These are phyloP conservation scores for Elasticomyces elasticus DNA, from an alignment of 495 filamentous ascomycete genomes.

Conservation along the genomic window DNA sequence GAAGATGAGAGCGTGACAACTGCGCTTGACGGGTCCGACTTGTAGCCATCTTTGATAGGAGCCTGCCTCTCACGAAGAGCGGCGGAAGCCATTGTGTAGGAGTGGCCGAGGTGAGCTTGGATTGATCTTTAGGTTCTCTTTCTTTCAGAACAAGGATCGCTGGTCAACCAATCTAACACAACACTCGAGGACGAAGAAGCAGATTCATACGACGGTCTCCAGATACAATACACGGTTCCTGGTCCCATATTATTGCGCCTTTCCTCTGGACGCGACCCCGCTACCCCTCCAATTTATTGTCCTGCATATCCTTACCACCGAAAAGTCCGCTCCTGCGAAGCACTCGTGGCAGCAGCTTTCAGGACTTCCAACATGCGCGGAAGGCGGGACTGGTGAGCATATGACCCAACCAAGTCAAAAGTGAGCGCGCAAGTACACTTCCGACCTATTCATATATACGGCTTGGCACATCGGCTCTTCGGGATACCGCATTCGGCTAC, in stretches of 20 bases:
- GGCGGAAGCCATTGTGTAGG: slow-evolving; percentile 21
- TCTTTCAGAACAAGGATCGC: too few species aligned
- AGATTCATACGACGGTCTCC: not conserved
- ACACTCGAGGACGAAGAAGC: too few species aligned
- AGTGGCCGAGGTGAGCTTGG: not conserved
- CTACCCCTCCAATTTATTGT: not conserved
- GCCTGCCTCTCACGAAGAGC: slow-evolving; percentile 30
- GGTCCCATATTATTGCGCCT: not conserved
- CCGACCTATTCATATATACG: not conserved
- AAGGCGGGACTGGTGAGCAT: not conserved
- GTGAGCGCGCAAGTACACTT: too few species aligned
- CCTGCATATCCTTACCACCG: slow-evolving; percentile 1
- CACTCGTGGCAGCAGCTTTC: not conserved
- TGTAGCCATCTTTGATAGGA: slow-evolving; percentile 31
- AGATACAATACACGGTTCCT: not conserved
- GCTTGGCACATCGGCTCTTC: not conserved
- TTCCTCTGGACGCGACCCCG: not conserved
- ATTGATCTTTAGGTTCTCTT: too few species aligned
- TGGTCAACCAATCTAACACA: too few species aligned
- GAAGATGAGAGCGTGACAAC: slow-evolving; percentile 29
- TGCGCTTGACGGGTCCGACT: slow-evolving; percentile 26
- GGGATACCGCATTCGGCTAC: not conserved
- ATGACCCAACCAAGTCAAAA: too few species aligned
- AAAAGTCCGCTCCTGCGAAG: not conserved
- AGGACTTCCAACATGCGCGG: not conserved